These are phyloP conservation scores for Clohesyomyces aquaticus DNA, from an alignment of 495 filamentous ascomycete genomes.

Conservation along the genomic window DNA sequence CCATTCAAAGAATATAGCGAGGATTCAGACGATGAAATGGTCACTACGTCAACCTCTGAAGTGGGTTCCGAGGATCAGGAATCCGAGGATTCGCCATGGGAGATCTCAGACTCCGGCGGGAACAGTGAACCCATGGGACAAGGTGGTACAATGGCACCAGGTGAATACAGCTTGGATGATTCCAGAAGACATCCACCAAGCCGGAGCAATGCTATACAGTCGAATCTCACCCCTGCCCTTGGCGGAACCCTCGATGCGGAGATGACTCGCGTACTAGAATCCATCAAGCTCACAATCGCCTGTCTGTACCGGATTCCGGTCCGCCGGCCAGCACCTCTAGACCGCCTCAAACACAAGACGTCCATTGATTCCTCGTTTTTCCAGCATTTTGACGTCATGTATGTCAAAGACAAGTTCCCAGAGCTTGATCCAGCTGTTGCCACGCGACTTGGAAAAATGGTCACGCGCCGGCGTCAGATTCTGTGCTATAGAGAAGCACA, in stretches of 20 bases:
- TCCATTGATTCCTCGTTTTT: slow-evolving; percentile 9
- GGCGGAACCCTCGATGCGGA: slow-evolving; percentile 1
- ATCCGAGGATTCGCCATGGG: slow-evolving; percentile 26
- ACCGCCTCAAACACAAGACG: slow-evolving; percentile 14
- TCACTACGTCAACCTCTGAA: neutral
- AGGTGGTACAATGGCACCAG: neutral
- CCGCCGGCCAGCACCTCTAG: slow-evolving; percentile 22
- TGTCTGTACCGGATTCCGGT: slow-evolving; percentile 21
- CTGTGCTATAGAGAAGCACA: slow-evolving; percentile 12
- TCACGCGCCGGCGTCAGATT: slow-evolving; percentile 18
- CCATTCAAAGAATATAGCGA: slow-evolving; percentile 3
- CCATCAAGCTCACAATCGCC: slow-evolving; percentile 17
- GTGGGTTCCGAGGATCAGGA: slow-evolving; percentile 3
- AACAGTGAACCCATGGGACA: neutral
- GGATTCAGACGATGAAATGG: neutral
- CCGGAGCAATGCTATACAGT: neutral
- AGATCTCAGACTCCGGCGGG: slow-evolving; percentile 13
- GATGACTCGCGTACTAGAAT: slow-evolving; percentile 12
- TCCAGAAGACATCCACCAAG: too few species aligned
- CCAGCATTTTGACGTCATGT: slow-evolving; percentile 25
- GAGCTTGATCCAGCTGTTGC: slow-evolving; percentile 6
- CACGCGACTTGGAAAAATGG: slow-evolving; percentile 20
- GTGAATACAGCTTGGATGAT: too few species aligned
- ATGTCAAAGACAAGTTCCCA: slow-evolving; percentile 24
- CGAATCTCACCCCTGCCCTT: neutral